Evolutionary conservation across 75 land plant genomes (phyloP).

Genomic region (Pseudotsuga menziesii): DNA sequence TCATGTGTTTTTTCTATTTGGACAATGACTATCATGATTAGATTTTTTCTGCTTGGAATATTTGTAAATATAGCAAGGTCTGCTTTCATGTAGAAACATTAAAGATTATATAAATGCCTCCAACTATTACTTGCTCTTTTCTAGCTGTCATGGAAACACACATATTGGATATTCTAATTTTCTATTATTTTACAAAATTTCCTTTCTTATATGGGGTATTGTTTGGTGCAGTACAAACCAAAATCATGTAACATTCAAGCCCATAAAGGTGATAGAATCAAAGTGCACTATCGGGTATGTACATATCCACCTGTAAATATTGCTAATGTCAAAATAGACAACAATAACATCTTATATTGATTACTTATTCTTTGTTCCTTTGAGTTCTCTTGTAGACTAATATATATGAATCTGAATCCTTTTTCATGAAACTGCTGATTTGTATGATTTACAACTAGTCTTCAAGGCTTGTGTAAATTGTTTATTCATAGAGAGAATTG

Average conservation of each 20-base stretch:
- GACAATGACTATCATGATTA: not conserved
- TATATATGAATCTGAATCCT: not conserved
- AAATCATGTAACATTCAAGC: constrained; percentile 76
- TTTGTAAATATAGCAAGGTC: not conserved
- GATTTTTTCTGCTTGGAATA: not conserved
- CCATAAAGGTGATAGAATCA: constrained; percentile 89
- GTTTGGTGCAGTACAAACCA: constrained; percentile 67
- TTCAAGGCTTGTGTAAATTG: not conserved
- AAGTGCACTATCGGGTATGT: constrained; percentile 91
- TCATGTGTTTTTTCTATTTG: not conserved
- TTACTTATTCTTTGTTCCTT: not conserved
- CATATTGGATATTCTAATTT: not conserved
- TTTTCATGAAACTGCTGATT: not conserved
- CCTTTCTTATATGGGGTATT: not conserved
- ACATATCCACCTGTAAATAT: not conserved
- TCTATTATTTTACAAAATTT: not conserved
- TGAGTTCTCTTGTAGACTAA: not conserved
- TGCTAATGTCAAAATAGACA: not conserved
- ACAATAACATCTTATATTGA: not conserved
- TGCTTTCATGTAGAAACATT: too few relatives aligned
- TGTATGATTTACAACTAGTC: not conserved
- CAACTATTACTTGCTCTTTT: not conserved
- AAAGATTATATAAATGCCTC: too few relatives aligned
- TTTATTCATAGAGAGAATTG: not conserved
- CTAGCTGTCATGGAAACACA: not conserved